Conservation (phyloP, 2,329 filamentous ascomycete genomes). For the Lecanicillium sp. region DNA sequence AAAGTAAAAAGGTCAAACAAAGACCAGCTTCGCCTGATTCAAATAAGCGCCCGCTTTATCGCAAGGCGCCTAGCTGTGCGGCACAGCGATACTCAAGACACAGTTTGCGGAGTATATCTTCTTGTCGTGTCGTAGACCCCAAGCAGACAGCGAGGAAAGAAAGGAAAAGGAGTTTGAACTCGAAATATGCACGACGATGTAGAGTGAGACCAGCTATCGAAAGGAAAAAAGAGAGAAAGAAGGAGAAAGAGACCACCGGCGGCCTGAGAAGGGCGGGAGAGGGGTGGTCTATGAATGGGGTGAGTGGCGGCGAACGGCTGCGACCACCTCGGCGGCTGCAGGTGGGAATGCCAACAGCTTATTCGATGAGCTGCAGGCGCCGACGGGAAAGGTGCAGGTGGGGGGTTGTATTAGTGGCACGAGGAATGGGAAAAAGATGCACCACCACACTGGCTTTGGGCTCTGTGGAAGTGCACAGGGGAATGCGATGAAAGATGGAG, state of each 20-base stretch:
- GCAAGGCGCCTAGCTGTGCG: too few relatives aligned
- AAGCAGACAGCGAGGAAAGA: not conserved
- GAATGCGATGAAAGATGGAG: slow-evolving; percentile 41
- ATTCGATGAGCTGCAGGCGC: slow-evolving; percentile 29
- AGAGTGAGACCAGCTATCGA: slow-evolving; percentile 51
- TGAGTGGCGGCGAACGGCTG: too few relatives aligned
- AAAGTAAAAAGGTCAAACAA: slow-evolving; percentile 1
- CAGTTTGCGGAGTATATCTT: slow-evolving; percentile 1
- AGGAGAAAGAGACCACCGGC: slow-evolving; percentile 18
- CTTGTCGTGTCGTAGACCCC: not conserved
- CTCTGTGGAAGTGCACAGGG: too few relatives aligned
- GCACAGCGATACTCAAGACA: slow-evolving; percentile 1
- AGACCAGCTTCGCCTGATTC: not conserved
- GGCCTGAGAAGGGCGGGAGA: slow-evolving; percentile 33
- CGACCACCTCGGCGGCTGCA: slow-evolving; percentile 19
- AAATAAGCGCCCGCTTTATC: too few relatives aligned
- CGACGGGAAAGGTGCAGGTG: slow-evolving; percentile 10
- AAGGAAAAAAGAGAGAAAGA: slow-evolving; percentile 26
- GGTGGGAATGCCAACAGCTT: slow-evolving; percentile 18
- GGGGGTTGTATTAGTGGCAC: slow-evolving; percentile 11
- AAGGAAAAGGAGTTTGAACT: slow-evolving; percentile 1
- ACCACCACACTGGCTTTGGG: too few relatives aligned
- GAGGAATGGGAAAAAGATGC: too few relatives aligned
- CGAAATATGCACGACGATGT: slow-evolving; percentile 17
- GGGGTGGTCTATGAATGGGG: slow-evolving; percentile 43